Conservation (phyloP, 495 filamentous ascomycete genomes). For the Penicillium coffeae region DNA sequence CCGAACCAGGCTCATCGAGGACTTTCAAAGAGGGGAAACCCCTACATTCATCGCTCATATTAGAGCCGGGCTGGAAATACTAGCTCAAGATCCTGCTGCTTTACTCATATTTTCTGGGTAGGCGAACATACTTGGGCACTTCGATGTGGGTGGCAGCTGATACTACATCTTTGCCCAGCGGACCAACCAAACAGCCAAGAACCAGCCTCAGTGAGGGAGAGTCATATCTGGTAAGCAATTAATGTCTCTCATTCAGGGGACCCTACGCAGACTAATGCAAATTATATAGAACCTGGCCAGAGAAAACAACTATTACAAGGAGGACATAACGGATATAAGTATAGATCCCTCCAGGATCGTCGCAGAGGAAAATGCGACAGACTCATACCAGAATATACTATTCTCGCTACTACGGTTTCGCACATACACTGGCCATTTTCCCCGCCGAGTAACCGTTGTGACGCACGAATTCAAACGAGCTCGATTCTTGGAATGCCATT, state of each 20-base stretch:
- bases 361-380: constrained; percentile 64
- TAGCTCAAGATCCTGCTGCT: constrained; percentile 35
- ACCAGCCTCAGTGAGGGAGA: constrained; percentile 59
- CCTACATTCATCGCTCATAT: constrained; percentile 70
- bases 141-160: not conserved
- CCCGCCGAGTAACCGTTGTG: constrained; percentile 58
- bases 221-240: constrained; percentile 55
- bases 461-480: constrained; percentile 70
- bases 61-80: constrained; percentile 52
- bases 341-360: constrained; percentile 31
- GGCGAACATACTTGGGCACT: constrained; percentile 9
- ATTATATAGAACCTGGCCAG: constrained; percentile 40
- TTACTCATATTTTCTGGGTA: constrained; percentile 70
- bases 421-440: constrained; percentile 32
- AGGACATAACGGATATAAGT: not conserved
- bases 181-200: constrained; percentile 52
- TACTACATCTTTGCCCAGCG: constrained; percentile 36
- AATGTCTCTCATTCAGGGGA: not conserved
- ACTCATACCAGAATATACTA: constrained; percentile 75
- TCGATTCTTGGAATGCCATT: constrained; percentile 66
- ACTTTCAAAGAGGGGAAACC: constrained; percentile 69
- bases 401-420: constrained; percentile 65
- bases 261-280: constrained; percentile 1
- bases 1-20: constrained; percentile 50
- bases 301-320: constrained; percentile 36